Evolutionary conservation across 176 grass and related monocot genomes (phyloP).

Genomic region (Phoenix roebelenii): DNA sequence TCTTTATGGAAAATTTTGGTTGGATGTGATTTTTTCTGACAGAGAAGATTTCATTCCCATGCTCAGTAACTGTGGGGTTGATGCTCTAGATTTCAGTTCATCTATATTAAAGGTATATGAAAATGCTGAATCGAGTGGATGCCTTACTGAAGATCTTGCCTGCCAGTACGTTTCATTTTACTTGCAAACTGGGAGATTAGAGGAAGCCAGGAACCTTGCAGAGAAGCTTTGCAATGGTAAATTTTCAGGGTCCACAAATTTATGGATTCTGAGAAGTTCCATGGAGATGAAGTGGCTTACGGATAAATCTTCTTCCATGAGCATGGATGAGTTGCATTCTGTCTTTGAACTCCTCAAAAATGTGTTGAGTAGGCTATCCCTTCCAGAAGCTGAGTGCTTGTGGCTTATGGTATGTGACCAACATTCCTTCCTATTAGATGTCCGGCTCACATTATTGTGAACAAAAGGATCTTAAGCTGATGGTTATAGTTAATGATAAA

Average conservation of each 20-base stretch:
- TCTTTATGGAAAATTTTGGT: slow-evolving; percentile 76
- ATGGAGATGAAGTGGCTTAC: slow-evolving; percentile 56
- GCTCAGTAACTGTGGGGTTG: slow-evolving; percentile 30
- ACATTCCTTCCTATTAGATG: background rate
- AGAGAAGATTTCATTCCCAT: slow-evolving; percentile 35
- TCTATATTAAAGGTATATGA: slow-evolving; percentile 56
- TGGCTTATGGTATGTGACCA: slow-evolving; percentile 66
- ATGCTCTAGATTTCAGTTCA: slow-evolving; percentile 41
- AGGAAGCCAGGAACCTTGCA: slow-evolving; percentile 65
- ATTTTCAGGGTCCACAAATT: slow-evolving; percentile 46
- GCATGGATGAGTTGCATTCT: slow-evolving; percentile 42
- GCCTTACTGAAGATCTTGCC: slow-evolving; percentile 61
- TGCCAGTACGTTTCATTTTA: slow-evolving; percentile 59
- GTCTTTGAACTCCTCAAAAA: slow-evolving; percentile 54
- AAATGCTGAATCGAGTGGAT: slow-evolving; percentile 45
- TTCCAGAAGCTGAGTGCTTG: slow-evolving; percentile 54
- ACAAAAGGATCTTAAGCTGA: no score
- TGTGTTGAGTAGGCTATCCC: slow-evolving; percentile 36
- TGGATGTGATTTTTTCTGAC: slow-evolving; percentile 33
- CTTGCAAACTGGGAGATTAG: slow-evolving; percentile 49
- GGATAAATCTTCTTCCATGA: slow-evolving; percentile 27
- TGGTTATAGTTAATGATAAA: no score
- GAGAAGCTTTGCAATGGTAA: slow-evolving; percentile 54
- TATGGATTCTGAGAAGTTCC: slow-evolving; percentile 62
- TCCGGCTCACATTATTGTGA: no score